Base-by-base conservation (phyloP, 1,284 basidiomycete genomes). In the Cutaneotrichosporon cavernicola region DNA sequence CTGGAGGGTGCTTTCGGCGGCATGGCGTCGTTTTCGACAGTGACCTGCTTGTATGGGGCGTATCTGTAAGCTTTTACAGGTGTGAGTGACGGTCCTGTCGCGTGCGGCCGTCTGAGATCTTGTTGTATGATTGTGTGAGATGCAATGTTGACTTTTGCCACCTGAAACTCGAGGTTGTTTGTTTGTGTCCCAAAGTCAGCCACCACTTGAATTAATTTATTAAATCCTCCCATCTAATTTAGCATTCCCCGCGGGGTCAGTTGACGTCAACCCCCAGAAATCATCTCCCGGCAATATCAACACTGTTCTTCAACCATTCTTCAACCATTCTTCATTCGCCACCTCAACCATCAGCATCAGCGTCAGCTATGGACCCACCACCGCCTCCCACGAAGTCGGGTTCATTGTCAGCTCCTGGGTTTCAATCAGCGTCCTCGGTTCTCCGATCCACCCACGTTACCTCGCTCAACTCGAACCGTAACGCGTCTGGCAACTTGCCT, bases 361-460 rank as follows among this genome's bases (percentile, higher is more conserved):
- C 32, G 52, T 34, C 22, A 34, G 11, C 49, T 8, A 69, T 69
- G 67, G 62, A 63, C 6, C 64, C 69, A 30, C 63, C 69, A 40
- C 38, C 61, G 60, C 18, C 53, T 8, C 49, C n/a, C 4, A 38
- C 57, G 18, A 14, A 22, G 26, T 31, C 60, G 1, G 18, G 31
- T 5, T 32, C 49, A 30, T 22, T n/a, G 31, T 50, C 50, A 10
- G 22, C 11, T 30, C 14, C 46, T 16, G 31, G 30, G 5, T 73
- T 73, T 49, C 68, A 70, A 59, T 46, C 66, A 10, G 72, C 73
- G 18, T 69, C 70, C 1, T 58, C 70, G 1, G 31, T 71, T 4
- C 63, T 67, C 31, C 65, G 61, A 36, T 58, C 62, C 30, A 62
- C 62, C 40, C 63, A 67, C 46, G 51, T 60, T 5, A 67, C 66